phyloP scores from a whole-genome alignment of 2,329 filamentous ascomycete species.

The Epichloe brachyelytri region DNA sequence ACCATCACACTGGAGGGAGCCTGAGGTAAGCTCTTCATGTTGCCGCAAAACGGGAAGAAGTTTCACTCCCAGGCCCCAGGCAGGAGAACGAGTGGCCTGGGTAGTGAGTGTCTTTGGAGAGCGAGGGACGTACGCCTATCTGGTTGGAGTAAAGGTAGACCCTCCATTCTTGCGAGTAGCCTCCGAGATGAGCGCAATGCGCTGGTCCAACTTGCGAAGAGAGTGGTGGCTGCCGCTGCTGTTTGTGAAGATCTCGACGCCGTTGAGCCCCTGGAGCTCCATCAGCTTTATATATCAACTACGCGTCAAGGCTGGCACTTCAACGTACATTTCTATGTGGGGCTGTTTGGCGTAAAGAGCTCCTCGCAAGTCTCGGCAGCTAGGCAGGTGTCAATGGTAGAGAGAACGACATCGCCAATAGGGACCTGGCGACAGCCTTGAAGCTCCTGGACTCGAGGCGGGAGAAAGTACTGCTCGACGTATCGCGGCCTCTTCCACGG shows the following conservation, averaged over 20 bases:
- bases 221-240: conserved; percentile 5
- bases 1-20: background rate
- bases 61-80: background rate
- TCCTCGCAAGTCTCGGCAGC: conserved; percentile 5
- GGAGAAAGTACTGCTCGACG: conserved; percentile 22
- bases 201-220: conserved; percentile 4
- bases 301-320: background rate
- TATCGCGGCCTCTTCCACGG: conserved; percentile 22
- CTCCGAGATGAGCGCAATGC: conserved; percentile 3
- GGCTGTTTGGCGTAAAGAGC: conserved; percentile 3
- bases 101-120: background rate
- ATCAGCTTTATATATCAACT: background rate
- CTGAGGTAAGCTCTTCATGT: background rate
- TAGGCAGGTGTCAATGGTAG: conserved; percentile 29
- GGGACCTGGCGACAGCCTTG: conserved; percentile 23
- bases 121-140: background rate
- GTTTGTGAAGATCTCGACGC: conserved; percentile 6
- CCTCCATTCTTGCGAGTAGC: conserved; percentile 4
- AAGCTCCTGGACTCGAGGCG: conserved; percentile 15
- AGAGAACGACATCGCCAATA: conserved; percentile 26
- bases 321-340: conserved; percentile 13
- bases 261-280: conserved; percentile 1
- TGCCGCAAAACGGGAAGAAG: background rate
- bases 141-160: conserved; percentile 5
- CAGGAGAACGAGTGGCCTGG: background rate